Evolutionary conservation across 192 early-diverging fungal species (phyloP), one percentile per base, ranked within the genome.

Genomic region (Coemansia sp.): DNA sequence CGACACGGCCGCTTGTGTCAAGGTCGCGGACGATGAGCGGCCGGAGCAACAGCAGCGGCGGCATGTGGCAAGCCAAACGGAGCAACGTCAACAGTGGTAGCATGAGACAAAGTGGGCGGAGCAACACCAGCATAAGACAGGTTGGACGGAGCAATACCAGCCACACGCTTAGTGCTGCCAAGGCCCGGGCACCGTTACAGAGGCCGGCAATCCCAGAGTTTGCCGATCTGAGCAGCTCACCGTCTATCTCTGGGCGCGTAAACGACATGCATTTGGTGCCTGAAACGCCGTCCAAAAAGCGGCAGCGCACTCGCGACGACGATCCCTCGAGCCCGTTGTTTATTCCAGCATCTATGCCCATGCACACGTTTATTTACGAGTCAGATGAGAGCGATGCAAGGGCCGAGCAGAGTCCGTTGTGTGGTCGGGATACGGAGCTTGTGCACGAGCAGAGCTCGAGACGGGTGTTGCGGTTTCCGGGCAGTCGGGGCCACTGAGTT

Each of bases 331-430:
- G 60, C 45, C 60, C 64, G 21, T 4, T 61, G 25, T 23, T 62
- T 22, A 53, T 63, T 17, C 49, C 51, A 43, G 35, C 47, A 35
- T 50, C 57, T 17, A 26, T 41, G 16, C 54, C 56, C 9, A 50
- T 53, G 1, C 61, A 61, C 25, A 43, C 62, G 51, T 72, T 65
- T 57, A 65, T 75, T 4, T 75, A 62, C 43, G 72, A 57, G n/a
- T 75, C 72, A 9, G 71, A 74, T 22, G 71, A 59, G 31, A 67
- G 66, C 43, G 62, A 62, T 5, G 65, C 25, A 39, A 54, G 29
- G 53, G 27, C 61, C 5, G 68, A 63, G 43, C 66, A 53, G 19
- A 68, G 66, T 37, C 66, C 66, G 43, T 26, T 61, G 8, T 62
- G 50, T 37, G 19, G 48, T 4, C 60, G 49, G 21, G 4, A n/a